phyloP scores from a whole-genome alignment of 345 rosid species.

The Rubroshorea leprosula region DNA sequence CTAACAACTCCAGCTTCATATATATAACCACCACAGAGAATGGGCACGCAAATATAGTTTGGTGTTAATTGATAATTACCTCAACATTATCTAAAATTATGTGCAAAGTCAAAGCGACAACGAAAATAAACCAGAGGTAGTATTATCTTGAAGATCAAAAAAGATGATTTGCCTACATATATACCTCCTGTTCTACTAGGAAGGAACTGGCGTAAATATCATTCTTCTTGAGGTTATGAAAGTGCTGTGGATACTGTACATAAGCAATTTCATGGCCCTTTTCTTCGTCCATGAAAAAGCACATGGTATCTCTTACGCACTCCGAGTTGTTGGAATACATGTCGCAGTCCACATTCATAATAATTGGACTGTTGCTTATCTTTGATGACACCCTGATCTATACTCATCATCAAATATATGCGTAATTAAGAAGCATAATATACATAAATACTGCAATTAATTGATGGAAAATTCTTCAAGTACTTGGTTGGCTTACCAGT shows the following conservation, averaged over 20 bases:
- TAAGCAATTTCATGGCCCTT: slow-evolving; percentile 27
- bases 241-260: slow-evolving; percentile 36
- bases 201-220: slow-evolving; percentile 24
- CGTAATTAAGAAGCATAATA: no score
- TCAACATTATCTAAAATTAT: no score
- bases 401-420: not conserved
- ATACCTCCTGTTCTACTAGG: slow-evolving; percentile 4
- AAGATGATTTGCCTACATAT: slow-evolving; percentile 17
- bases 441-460: no score
- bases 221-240: slow-evolving; percentile 27
- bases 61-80: not conserved
- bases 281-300: slow-evolving; percentile 44
- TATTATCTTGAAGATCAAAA: no score
- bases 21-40: not conserved
- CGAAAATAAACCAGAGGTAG: no score
- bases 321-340: slow-evolving; percentile 36
- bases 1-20: slow-evolving; percentile 24
- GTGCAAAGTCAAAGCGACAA: no score
- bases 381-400: slow-evolving; percentile 39
- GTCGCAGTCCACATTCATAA: slow-evolving; percentile 41
- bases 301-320: slow-evolving; percentile 26
- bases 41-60: no score
- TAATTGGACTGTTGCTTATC: slow-evolving; percentile 34
- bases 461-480: not conserved
- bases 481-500: slow-evolving; percentile 21